A percentile compares a stretch with the other conserved stretches of the same genome.
Evolutionary conservation across 192 early-diverging fungal species (phyloP).

Genomic region (Coemansia erecta): DNA sequence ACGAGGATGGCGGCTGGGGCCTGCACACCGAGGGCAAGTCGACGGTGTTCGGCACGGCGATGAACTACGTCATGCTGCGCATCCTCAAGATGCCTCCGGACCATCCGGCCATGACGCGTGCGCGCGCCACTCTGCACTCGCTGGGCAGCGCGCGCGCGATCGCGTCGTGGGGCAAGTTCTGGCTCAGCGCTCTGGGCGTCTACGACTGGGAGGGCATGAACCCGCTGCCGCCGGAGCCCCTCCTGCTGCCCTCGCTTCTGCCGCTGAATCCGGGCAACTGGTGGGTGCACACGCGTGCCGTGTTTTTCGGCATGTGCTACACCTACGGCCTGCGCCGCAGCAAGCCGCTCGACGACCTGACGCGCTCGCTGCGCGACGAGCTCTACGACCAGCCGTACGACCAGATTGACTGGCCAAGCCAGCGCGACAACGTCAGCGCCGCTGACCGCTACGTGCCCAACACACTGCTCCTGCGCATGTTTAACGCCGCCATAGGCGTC

Average conservation of each 20-base stretch:
- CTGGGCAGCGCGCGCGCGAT: constrained; percentile 81
- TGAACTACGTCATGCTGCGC: constrained; percentile 91
- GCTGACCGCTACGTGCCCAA: constrained; percentile 87
- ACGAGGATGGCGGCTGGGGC: constrained; percentile 96
- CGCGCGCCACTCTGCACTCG: constrained; percentile 77
- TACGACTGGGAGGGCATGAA: constrained; percentile 98
- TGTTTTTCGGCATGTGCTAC: constrained; percentile 96
- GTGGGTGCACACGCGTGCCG: constrained; percentile 93
- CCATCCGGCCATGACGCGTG: constrained; percentile 81
- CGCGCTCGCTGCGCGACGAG: constrained; percentile 78
- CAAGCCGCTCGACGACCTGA: constrained; percentile 66
- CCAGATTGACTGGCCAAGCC: constrained; percentile 74
- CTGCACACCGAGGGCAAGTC: constrained; percentile 93
- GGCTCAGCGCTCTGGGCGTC: constrained; percentile 84
- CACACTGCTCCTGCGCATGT: constrained; percentile 68
- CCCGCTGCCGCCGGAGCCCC: constrained; percentile 91
- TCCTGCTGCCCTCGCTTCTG: constrained; percentile 73
- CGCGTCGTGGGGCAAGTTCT: constrained; percentile 99
- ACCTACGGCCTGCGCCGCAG: constrained; percentile 72
- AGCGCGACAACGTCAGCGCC: constrained; percentile 77
- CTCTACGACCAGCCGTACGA: constrained; percentile 87
- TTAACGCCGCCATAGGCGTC: constrained; percentile 67
- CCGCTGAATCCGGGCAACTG: constrained; percentile 87
- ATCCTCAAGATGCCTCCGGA: constrained; percentile 83
- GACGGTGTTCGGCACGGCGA: constrained; percentile 92